A percentile compares a stretch with the other conserved stretches of the same genome.
phyloP scores from a whole-genome alignment of 306 rosid genomes.

The Trifolium subterraneum region DNA sequence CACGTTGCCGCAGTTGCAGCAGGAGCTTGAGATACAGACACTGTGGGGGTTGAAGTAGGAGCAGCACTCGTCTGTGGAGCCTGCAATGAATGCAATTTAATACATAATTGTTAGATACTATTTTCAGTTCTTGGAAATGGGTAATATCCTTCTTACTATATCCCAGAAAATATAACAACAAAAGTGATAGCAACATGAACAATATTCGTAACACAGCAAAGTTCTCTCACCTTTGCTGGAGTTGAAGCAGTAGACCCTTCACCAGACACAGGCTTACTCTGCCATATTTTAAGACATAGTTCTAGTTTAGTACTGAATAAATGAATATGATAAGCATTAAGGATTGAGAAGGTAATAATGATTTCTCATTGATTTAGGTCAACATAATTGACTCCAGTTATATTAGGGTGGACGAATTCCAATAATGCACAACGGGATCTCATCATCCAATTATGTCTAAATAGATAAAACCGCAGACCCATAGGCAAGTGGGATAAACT shows the following conservation, averaged over 20 bases:
- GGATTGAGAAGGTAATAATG: not conserved
- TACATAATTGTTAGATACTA: slow-evolving; percentile 13
- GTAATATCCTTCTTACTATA: slow-evolving; percentile 6
- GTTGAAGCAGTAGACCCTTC: slow-evolving; percentile 68
- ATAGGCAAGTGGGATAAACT: not conserved
- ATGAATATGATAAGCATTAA: slow-evolving; percentile 9
- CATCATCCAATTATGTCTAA: not conserved
- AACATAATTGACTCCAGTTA: slow-evolving; percentile 16
- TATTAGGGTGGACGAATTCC: not conserved
- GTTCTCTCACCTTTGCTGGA: slow-evolving; percentile 55
- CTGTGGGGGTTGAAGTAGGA: slow-evolving; percentile 50
- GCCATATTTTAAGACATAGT: slow-evolving; percentile 38
- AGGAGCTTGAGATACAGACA: slow-evolving; percentile 49
- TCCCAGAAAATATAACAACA: slow-evolving; percentile 17
- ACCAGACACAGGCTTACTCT: slow-evolving; percentile 69
- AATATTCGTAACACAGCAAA: slow-evolving; percentile 21
- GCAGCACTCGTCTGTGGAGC: slow-evolving; percentile 61
- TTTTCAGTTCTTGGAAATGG: not conserved
- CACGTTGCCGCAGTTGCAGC: slow-evolving; percentile 52
- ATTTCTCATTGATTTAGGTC: slow-evolving; percentile 16
- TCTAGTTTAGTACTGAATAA: slow-evolving; percentile 31
- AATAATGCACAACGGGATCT: not conserved
- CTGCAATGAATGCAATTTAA: slow-evolving; percentile 29
- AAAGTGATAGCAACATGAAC: slow-evolving; percentile 25
- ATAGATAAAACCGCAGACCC: not conserved